Percentiles rank a stretch among this genome's conserved stretches.
These are phyloP conservation scores for Penstemon eatonii DNA, from an alignment of 257 asterid species.

Conservation along the genomic window DNA sequence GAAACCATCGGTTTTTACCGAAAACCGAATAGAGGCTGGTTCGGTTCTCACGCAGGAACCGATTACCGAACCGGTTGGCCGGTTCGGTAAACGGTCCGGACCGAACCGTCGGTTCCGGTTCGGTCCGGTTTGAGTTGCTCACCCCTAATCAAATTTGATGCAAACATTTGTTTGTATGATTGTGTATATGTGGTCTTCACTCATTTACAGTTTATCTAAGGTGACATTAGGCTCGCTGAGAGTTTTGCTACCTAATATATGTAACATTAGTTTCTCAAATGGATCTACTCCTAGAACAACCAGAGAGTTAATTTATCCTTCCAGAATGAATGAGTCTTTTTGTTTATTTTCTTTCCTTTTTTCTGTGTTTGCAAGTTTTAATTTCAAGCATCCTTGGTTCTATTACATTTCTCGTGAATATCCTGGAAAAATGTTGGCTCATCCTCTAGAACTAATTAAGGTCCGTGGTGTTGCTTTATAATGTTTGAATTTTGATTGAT, in stretches of 20 bases:
- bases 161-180: slow-evolving; percentile 2
- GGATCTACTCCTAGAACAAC: background rate
- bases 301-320: background rate
- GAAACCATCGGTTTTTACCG: no score
- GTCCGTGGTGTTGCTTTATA: background rate
- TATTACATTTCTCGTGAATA: background rate
- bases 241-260: slow-evolving; percentile 11
- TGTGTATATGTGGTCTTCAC: background rate
- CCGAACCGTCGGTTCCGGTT: no score
- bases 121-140: no score
- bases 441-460: background rate
- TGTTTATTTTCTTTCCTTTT: background rate
- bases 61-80: no score
- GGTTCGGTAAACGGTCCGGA: no score
- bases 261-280: slow-evolving; percentile 1
- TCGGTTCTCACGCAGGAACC: no score
- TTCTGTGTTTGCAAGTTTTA: slow-evolving; percentile 9
- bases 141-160: no score
- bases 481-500: background rate
- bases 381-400: background rate
- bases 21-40: no score
- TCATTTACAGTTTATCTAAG: background rate
- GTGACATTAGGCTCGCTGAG: background rate
- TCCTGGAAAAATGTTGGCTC: background rate
- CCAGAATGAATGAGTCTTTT: slow-evolving; percentile 4